Base-by-base conservation (phyloP, 441 rosid genomes). In the Daphne laureola region DNA sequence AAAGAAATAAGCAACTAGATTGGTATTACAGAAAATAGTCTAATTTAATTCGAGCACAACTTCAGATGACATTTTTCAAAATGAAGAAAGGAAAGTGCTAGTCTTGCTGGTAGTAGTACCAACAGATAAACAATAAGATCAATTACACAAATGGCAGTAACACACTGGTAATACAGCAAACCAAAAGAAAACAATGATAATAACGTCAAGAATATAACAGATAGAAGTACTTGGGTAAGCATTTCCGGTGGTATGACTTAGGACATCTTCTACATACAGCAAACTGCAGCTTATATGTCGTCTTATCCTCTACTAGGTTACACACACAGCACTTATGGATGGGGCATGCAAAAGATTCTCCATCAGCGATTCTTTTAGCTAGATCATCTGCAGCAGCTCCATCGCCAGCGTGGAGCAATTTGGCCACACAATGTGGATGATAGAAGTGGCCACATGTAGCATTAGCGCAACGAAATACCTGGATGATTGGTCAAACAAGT, bases 261-360 rank as follows among this genome's bases (percentile, higher is more conserved):
- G 98, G 98, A 65, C 98, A 93, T 21, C 96, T 93, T 70, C 97
- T 79, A 70, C 98, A 93, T 23, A 90, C 78, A 67, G 98, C 86
- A 76, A 90, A 82, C 43, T 89, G 98, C 67, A 85, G 63, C 14
- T 83, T 70, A 31, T 12, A 7, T 14, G 57, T 78, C 65, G 75
- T 67, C 80, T 83, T 87, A 62, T 80, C 75, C 73, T 93, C 97
- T 61, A 75, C 82, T 59, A 66, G 74, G 60, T 69, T 75, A 68
- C 99, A 93, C 62, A 73, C 79, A 68, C 55, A 56, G 64, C 99
- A 93, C 67, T 85, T 90, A 70, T 93, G 99, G 52, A 77, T 62
- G 53, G 99, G 95, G 64, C 99, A 90, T 17, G 86, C 76, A 77
- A 82, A 84, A 45, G 61, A 57, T 61, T 82, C 84, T 52, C 97